Base-by-base conservation (phyloP, 139 green algal genomes). In the Chlorella sp. region DNA sequence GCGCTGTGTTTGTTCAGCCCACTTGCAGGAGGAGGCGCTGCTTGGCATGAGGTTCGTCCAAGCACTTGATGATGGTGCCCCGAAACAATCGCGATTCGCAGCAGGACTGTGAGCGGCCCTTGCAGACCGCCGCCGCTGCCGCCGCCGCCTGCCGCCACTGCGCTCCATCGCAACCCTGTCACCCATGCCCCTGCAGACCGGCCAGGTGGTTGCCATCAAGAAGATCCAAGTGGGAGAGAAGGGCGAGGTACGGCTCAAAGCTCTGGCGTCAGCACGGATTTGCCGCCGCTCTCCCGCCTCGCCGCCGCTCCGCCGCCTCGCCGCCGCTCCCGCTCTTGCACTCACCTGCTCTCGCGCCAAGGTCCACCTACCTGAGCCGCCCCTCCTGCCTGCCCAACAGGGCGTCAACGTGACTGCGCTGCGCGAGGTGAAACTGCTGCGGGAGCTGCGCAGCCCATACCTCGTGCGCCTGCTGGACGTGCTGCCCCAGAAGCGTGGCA, bases 361-460 rank as follows among this genome's bases (percentile, higher is more conserved):
- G n/a, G n/a, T n/a, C n/a, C n/a, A n/a, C n/a, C 9, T 16, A 36
- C 6, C 38, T 4, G 5, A 17, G 17, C 13, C 14, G 4, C 58
- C 20, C 0, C 41, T 54, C 22, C 22, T 36, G 7, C 70, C 17
- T 6, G 13, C 30, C 24, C 13, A 0, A 46, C 83, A 98, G 93
- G 96, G 96, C 30, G 88, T 98, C 6, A 91, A 98, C 85, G 90
- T 98, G 60, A 98, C 96, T 0, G 93, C 94, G 0, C 86, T 98
- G 65, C 89, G 96, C 8, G 96, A 98, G 85, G 97, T 98, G 76
- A 98, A 98, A 88, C 89, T 98, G 24, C 87, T 98, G 87, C 90
- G 86, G 34, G 96, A 98, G 92, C 88, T 98, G 76, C 41, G 93
- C 51, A 72, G 87, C n/a, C 93, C 93, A 0, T 77, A 96, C 85